phyloP scores from a whole-genome alignment of 805 yeast species.

The Wickerhamiella hasegawae region DNA sequence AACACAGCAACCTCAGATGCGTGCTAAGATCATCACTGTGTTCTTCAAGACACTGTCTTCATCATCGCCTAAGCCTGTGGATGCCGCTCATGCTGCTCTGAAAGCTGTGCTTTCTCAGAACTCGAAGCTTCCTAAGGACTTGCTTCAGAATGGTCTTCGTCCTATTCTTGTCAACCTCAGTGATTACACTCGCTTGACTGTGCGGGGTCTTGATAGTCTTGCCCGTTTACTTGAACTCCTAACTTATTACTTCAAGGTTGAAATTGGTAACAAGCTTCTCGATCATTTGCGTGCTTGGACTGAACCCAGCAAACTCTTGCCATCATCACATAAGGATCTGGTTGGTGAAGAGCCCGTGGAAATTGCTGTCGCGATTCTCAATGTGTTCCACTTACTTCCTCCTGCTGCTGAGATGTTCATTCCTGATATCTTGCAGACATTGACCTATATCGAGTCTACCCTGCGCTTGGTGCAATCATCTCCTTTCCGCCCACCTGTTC shows the following conservation, averaged over 20 bases:
- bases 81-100: slow-evolving; percentile 84
- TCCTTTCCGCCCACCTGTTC: slow-evolving; percentile 84
- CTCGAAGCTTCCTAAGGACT: slow-evolving; percentile 71
- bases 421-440: slow-evolving; percentile 66
- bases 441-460: slow-evolving; percentile 64
- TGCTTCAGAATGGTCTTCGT: slow-evolving; percentile 84
- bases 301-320: slow-evolving; percentile 58
- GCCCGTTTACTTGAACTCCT: slow-evolving; percentile 73
- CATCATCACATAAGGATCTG: slow-evolving; percentile 64
- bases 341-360: slow-evolving; percentile 68
- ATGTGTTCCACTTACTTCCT: slow-evolving; percentile 82
- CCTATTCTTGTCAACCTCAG: slow-evolving; percentile 93
- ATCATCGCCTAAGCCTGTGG: slow-evolving; percentile 69
- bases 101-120: slow-evolving; percentile 71
- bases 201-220: slow-evolving; percentile 78
- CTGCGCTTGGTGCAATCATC: slow-evolving; percentile 72
- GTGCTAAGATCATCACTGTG: slow-evolving; percentile 78
- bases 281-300: slow-evolving; percentile 97
- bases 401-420: slow-evolving; percentile 83
- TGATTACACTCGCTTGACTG: slow-evolving; percentile 81
- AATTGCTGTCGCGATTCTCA: slow-evolving; percentile 76
- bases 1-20: slow-evolving; percentile 41
- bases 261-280: slow-evolving; percentile 79
- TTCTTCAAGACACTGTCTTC: slow-evolving; percentile 87
- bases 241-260: slow-evolving; percentile 89